These are phyloP conservation scores for Straminergon stramineum DNA, from an alignment of 225 moss, liverwort and hornwort genomes.

Conservation along the genomic window DNA sequence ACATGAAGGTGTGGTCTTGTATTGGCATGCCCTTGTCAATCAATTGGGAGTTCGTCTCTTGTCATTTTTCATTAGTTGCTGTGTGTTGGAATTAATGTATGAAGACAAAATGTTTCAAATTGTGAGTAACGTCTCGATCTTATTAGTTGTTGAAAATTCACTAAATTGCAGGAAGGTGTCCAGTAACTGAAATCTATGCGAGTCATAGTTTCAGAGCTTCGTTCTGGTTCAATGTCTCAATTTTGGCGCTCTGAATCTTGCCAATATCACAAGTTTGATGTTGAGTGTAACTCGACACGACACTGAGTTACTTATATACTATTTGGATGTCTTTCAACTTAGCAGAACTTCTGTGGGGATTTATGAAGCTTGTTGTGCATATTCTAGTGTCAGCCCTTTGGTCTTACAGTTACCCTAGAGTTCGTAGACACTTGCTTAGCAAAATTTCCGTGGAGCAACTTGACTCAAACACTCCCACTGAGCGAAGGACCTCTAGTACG, in stretches of 20 bases:
- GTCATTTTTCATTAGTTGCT: neutral
- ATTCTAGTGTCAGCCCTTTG: neutral
- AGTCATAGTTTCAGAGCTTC: neutral
- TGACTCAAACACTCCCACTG: neutral
- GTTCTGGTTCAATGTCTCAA: neutral
- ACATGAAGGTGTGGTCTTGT: slow-evolving; percentile 58
- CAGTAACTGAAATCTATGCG: neutral
- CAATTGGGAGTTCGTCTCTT: neutral
- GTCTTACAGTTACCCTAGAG: neutral
- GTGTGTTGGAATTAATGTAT: neutral
- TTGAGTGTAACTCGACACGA: neutral
- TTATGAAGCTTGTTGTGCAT: neutral
- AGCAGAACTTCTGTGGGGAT: neutral
- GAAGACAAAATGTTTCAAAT: neutral
- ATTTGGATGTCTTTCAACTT: neutral
- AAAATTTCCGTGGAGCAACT: neutral
- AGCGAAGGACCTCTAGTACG: neutral
- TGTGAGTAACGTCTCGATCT: neutral
- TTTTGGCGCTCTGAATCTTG: neutral
- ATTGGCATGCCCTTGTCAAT: neutral
- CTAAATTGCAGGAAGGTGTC: neutral
- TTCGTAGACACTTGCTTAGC: neutral
- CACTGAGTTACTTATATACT: neutral
- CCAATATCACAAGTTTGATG: neutral
- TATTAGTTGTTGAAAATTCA: neutral